These are phyloP conservation scores for Phaeodactylum tricornutum DNA, from an alignment of 108 stramenopile genomes.

Conservation along the genomic window DNA sequence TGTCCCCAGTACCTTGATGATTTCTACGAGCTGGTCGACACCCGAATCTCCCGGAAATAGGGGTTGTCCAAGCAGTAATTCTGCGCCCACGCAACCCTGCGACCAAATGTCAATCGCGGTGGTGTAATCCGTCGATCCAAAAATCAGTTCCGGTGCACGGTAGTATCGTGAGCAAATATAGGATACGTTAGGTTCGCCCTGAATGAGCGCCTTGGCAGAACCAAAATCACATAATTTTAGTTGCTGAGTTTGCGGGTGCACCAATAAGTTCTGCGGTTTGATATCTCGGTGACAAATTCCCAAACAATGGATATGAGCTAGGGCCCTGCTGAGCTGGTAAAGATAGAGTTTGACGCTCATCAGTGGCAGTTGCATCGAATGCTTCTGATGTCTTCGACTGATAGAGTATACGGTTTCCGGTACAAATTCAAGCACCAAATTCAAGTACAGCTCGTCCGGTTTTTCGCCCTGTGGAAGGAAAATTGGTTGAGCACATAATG, in stretches of 20 bases:
- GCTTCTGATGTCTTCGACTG: conserved; percentile 82
- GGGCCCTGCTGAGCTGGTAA: conserved; percentile 92
- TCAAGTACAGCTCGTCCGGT: conserved; percentile 93
- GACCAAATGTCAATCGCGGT: conserved; percentile 92
- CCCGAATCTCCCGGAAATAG: conserved; percentile 97
- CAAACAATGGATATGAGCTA: conserved; percentile 92
- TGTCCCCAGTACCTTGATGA: conserved; percentile 98
- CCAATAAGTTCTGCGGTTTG: conserved; percentile 97
- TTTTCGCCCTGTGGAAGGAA: conserved; percentile 88
- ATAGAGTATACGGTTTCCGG: conserved; percentile 98
- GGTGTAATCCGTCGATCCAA: conserved; percentile 97
- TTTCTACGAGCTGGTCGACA: conserved; percentile 98
- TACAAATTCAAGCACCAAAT: conserved; percentile 96
- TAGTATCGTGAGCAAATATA: conserved; percentile 99
- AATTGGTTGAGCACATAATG: too few relatives aligned
- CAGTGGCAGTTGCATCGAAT: conserved; percentile 82
- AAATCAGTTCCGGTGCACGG: conserved; percentile 98
- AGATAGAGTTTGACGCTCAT: conserved; percentile 92
- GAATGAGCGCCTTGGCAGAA: conserved; percentile 89
- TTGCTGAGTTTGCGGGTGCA: conserved; percentile 89
- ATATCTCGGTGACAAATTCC: conserved; percentile 99
- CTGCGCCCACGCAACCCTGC: conserved; percentile 95
- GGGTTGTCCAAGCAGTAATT: conserved; percentile 93
- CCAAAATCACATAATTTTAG: conserved; percentile 99
- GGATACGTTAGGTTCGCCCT: conserved; percentile 93